A percentile compares a stretch with the other conserved stretches of the same genome.
Conservation (phyloP, 768 basidiomycete genomes). For the Leccinum pellstonianum region DNA sequence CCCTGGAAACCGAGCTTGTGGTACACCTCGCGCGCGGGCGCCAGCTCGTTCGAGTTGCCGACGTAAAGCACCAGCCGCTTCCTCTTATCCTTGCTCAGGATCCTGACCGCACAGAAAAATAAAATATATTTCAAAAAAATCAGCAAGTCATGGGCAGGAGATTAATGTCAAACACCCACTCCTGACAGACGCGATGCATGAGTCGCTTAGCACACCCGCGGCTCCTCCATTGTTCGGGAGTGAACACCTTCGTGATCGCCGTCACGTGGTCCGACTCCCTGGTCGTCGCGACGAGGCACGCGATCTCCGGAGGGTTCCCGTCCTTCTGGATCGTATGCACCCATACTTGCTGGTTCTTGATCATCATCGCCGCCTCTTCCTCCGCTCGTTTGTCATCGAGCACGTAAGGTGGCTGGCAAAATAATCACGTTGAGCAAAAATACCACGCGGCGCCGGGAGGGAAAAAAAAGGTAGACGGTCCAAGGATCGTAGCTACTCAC, state of each 20-base stretch:
- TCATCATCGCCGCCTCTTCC: conserved; percentile 50
- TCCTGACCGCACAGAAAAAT: background rate
- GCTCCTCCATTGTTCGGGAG: conserved; percentile 49
- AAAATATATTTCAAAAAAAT: background rate
- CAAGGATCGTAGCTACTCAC: conserved; percentile 39
- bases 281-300: conserved; percentile 68
- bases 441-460: background rate
- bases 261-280: conserved; percentile 55
- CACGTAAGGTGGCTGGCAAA: conserved; percentile 53
- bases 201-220: conserved; percentile 61
- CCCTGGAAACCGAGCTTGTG: conserved; percentile 25
- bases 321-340: conserved; percentile 45
- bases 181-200: conserved; percentile 52
- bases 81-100: conserved; percentile 35
- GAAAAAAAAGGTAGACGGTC: background rate
- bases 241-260: conserved; percentile 74
- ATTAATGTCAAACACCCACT: conserved; percentile 37
- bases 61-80: conserved; percentile 55
- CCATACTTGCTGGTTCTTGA: conserved; percentile 54
- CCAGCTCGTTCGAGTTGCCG: conserved; percentile 34
- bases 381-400: conserved; percentile 43
- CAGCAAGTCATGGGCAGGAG: background rate
- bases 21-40: conserved; percentile 20
- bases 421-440: background rate
- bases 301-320: conserved; percentile 40